A percentile compares a stretch with the other conserved stretches of the same genome.
Evolutionary conservation across 129 eudicot genomes (phyloP).

Genomic region (Centaurea solstitialis): DNA sequence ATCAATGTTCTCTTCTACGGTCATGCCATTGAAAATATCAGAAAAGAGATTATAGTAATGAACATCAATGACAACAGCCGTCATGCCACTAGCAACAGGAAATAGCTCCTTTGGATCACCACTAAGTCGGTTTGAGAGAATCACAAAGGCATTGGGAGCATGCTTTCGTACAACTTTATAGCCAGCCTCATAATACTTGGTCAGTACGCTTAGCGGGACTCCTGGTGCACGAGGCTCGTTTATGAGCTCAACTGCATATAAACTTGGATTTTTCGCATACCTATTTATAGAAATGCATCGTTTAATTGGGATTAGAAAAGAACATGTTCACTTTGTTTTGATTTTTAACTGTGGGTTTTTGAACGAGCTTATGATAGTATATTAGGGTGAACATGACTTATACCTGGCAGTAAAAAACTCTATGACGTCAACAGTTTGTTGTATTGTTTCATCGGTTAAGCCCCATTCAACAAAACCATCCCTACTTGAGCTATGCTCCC

Average conservation of each 20-base stretch:
- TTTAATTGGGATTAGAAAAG: neutral
- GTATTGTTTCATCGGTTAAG: constrained; percentile 46
- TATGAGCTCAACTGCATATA: constrained; percentile 60
- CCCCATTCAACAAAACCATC: constrained; percentile 80
- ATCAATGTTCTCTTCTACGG: constrained; percentile 51
- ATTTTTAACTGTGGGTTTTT: neutral
- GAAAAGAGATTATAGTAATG: constrained; percentile 67
- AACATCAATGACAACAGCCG: constrained; percentile 51
- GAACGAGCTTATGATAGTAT: neutral
- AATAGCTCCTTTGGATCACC: constrained; percentile 55
- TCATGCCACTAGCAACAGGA: constrained; percentile 50
- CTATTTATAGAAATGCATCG: constrained; percentile 15
- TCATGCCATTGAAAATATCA: constrained; percentile 28
- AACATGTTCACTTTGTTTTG: neutral
- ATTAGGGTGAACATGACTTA: neutral
- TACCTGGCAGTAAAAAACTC: constrained; percentile 67
- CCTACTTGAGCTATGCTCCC: constrained; percentile 58
- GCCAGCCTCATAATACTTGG: constrained; percentile 50
- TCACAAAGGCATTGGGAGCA: constrained; percentile 47
- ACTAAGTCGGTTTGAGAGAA: constrained; percentile 57
- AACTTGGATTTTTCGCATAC: constrained; percentile 50
- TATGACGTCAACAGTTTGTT: constrained; percentile 55
- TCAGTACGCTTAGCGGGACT: constrained; percentile 38
- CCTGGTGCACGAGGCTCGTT: constrained; percentile 72
- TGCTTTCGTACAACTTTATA: constrained; percentile 62